Conservation (phyloP, 2,329 filamentous ascomycete genomes). For the Huntiella savannae region DNA sequence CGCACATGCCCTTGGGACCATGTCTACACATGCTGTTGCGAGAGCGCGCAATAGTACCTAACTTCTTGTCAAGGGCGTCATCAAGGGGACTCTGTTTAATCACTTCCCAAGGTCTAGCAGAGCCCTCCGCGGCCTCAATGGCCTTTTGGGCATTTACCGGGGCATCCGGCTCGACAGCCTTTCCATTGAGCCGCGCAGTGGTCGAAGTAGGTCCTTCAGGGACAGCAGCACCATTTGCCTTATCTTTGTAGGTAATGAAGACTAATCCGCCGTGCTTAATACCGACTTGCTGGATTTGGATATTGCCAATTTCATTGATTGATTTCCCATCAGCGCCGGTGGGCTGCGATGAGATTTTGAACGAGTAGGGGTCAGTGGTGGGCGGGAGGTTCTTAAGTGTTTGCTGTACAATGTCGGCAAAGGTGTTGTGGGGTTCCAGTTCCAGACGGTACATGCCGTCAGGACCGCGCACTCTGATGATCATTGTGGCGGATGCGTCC, state of each 20-base stretch:
- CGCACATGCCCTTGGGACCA: constrained; percentile 94
- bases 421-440: constrained; percentile 55
- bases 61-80: constrained; percentile 64
- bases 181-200: constrained; percentile 58
- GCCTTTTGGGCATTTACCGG: constrained; percentile 48
- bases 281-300: constrained; percentile 38
- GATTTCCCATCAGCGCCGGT: constrained; percentile 37
- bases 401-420: constrained; percentile 39
- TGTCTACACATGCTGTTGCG: constrained; percentile 88
- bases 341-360: constrained; percentile 43
- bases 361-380: constrained; percentile 39
- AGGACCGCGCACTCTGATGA: constrained; percentile 72
- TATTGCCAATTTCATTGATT: constrained; percentile 36
- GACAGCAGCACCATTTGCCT: constrained; percentile 18
- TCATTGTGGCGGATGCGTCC: constrained; percentile 32
- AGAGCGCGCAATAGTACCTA: constrained; percentile 71
- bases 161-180: constrained; percentile 49
- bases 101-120: constrained; percentile 51
- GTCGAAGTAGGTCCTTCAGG: constrained; percentile 18
- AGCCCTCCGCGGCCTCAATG: constrained; percentile 39
- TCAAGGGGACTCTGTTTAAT: constrained; percentile 78
- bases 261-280: constrained; percentile 75
- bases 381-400: constrained; percentile 39
- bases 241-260: constrained; percentile 60
- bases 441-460: constrained; percentile 83